Conservation (phyloP, 768 basidiomycete species). For the Rhodotorula babjevae region DNA sequence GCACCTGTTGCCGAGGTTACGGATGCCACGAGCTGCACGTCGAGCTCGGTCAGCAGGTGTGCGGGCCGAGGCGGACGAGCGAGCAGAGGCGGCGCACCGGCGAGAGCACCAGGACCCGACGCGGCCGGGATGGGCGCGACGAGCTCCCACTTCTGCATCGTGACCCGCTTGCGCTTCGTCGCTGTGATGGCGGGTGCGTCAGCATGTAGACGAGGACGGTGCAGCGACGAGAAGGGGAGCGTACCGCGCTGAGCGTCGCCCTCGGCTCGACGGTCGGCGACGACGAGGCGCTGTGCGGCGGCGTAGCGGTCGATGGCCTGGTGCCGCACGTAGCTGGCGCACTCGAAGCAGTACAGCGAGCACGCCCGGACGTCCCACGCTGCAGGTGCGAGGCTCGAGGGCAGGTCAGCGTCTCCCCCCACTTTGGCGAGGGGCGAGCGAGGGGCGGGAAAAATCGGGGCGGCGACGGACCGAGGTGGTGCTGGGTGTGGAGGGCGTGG, state of each 20-base stretch:
- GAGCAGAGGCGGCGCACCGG: conserved; percentile 5
- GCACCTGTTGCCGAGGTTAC: conserved; percentile 36
- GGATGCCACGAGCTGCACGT: conserved; percentile 24
- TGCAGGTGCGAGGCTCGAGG: neutral
- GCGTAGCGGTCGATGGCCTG: neutral
- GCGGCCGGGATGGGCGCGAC: neutral
- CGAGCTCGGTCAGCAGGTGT: no score
- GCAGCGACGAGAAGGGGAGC: neutral
- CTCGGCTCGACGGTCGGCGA: neutral
- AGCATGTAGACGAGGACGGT: no score
- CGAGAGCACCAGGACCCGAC: neutral
- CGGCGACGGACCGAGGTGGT: conserved; percentile 7
- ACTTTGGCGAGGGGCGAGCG: neutral
- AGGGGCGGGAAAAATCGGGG: neutral
- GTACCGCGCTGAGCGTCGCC: neutral
- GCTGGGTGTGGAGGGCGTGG: conserved; percentile 2
- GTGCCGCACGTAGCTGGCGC: conserved; percentile 14
- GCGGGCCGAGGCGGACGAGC: fast-evolving
- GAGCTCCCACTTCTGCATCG: conserved; percentile 1
- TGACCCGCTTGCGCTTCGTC: conserved; percentile 16
- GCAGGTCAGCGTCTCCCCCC: neutral
- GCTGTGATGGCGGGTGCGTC: neutral
- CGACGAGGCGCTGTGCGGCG: neutral
- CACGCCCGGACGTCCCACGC: conserved; percentile 18
- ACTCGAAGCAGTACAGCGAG: conserved; percentile 1